Evolutionary conservation across 2,329 filamentous ascomycete species (phyloP), one percentile per base, ranked within the genome.

Genomic region (Fusarium veterinarium): DNA sequence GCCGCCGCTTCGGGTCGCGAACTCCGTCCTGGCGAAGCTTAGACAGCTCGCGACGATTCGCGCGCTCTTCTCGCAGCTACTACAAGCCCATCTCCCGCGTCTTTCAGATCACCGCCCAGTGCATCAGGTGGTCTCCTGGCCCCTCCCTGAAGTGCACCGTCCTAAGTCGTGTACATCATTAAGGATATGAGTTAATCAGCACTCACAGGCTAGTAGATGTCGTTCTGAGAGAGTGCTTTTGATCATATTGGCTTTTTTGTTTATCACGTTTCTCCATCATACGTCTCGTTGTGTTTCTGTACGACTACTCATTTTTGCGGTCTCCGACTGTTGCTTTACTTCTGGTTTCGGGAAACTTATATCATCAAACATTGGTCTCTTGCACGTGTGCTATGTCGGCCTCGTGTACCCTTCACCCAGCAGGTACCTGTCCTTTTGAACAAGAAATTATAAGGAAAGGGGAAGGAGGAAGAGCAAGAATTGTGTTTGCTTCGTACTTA

Each of bases 1-100:
- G 86, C 83, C 67, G 80, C 85, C 77, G 84, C 87, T 33, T 85
- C 86, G 30, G 90, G 91, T 67, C 89, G 92, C 71, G 87, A 91
- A 62, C 63, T 86, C 69, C 86, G 84, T 75, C 81, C 82, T 67
- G 81, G 81, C 73, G 83, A 84, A 63, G 79, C 83, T 68, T 85
- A 84, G 81, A 78, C 71, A 67, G 79, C 76, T 77, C 77, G 74
- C 70, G 73, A 76, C 57, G 76, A 73, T 66, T 77, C 71, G 30
- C 63, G 67, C 59, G 71, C 74, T 64, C 67, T 75, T 59, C 71
- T 78, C 51, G 53, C 52, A 60, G 38, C 45, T 55, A 46, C 60
- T 53, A 46, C 55, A 62, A 63, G 61, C 33, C 51, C 67, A 40
- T 62, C 71, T 20, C 62, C 69, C 45, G 45, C 52, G 31, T 74